Percentiles rank a stretch among this genome's conserved stretches.
These are phyloP conservation scores for Trichoderma breve DNA, from an alignment of 2,329 filamentous ascomycete species.

Conservation along the genomic window DNA sequence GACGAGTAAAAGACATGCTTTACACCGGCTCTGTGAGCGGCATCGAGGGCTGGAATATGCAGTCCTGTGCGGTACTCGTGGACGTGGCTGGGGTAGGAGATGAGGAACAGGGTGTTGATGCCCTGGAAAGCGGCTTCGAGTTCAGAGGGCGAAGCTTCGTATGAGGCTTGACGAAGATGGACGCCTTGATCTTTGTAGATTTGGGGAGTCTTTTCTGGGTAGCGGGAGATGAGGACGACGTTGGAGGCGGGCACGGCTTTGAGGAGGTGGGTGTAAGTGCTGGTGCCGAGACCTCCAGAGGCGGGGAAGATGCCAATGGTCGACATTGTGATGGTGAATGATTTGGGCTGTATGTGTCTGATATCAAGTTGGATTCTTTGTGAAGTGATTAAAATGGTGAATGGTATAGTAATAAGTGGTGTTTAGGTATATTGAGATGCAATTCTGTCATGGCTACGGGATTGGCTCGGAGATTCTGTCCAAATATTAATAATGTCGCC, in stretches of 20 bases:
- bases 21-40: constrained; percentile 8
- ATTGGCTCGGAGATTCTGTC: background rate
- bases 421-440: background rate
- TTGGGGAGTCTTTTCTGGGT: constrained; percentile 3
- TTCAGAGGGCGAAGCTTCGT: background rate
- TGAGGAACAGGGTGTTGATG: constrained; percentile 2
- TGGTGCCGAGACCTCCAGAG: constrained; percentile 12
- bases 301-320: constrained; percentile 12
- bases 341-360: background rate
- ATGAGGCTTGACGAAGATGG: background rate
- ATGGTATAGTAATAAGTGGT: background rate
- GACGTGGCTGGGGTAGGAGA: constrained; percentile 8
- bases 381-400: background rate
- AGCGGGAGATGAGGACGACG: constrained; percentile 6
- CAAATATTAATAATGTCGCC: background rate
- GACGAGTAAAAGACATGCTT: constrained; percentile 14
- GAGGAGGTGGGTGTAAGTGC: constrained; percentile 15
- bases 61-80: background rate
- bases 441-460: background rate
- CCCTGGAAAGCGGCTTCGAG: constrained; percentile 6
- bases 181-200: background rate
- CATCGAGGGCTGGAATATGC: background rate
- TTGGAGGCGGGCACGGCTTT: background rate
- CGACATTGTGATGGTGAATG: background rate
- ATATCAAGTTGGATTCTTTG: background rate